These are phyloP conservation scores for Vachellia collinsii DNA, from an alignment of 306 rosid genomes.

Conservation along the genomic window DNA sequence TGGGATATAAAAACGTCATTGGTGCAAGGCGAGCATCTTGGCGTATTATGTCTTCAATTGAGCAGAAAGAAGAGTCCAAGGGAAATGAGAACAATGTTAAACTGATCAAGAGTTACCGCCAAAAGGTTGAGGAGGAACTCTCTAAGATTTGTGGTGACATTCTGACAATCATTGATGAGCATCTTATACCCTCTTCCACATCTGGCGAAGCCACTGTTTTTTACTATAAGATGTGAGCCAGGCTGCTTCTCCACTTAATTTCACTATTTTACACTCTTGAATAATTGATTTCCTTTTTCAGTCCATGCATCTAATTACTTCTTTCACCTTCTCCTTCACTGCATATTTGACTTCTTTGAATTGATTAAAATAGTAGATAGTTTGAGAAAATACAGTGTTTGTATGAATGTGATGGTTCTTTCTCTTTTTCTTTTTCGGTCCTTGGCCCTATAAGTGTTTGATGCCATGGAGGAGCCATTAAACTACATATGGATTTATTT, in stretches of 20 bases:
- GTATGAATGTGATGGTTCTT: conserved; percentile 12
- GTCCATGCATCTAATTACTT: conserved; percentile 18
- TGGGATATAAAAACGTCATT: conserved; percentile 94
- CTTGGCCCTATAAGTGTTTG: background rate
- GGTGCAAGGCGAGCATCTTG: conserved; percentile 97
- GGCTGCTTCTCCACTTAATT: conserved; percentile 6
- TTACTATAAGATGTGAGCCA: conserved; percentile 93
- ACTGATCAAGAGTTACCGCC: conserved; percentile 84
- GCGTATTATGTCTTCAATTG: conserved; percentile 99
- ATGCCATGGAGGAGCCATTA: conserved; percentile 28
- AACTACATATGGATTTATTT: conserved; percentile 2
- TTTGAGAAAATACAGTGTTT: conserved; percentile 13
- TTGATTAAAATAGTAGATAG: background rate
- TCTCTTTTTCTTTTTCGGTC: background rate
- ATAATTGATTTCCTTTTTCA: conserved; percentile 15
- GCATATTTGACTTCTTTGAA: conserved; percentile 22
- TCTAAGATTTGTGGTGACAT: conserved; percentile 86
- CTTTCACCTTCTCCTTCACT: conserved; percentile 16
- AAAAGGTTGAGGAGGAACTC: conserved; percentile 96
- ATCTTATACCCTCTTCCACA: conserved; percentile 78
- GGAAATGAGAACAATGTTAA: conserved; percentile 89
- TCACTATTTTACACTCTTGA: conserved; percentile 12
- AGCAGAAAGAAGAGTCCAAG: conserved; percentile 96
- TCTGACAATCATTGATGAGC: conserved; percentile 79
- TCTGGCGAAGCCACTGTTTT: conserved; percentile 94